Evolutionary conservation across 768 basidiomycete species (phyloP).

Genomic region (Hemileccinum impolitum): DNA sequence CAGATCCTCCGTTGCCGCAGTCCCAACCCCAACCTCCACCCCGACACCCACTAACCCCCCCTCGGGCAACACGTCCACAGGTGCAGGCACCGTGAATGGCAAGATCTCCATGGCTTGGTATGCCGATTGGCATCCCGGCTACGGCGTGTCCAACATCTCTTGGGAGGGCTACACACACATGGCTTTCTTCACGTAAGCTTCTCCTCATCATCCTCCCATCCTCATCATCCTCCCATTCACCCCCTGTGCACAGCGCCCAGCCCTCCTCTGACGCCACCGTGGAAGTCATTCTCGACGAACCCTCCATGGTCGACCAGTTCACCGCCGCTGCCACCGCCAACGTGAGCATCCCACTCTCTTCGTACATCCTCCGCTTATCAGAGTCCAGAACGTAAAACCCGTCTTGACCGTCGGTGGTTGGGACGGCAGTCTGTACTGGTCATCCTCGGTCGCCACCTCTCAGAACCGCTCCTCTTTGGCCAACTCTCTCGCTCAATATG

Average conservation of each 20-base stretch:
- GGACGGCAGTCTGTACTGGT: constrained; percentile 63
- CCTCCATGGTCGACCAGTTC: constrained; percentile 15
- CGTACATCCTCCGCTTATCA: too few relatives aligned
- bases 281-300: constrained; percentile 7
- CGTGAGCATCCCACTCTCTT: constrained; percentile 8
- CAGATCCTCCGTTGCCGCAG: constrained; percentile 1
- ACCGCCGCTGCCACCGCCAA: constrained; percentile 25
- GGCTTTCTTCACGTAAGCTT: constrained; percentile 56
- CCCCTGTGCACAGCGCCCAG: constrained; percentile 16
- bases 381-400: constrained; percentile 49
- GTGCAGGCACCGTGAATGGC: constrained; percentile 22
- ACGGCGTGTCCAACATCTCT: constrained; percentile 48
- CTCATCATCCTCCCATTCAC: background rate
- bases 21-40: constrained; percentile 1
- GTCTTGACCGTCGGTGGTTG: constrained; percentile 65
- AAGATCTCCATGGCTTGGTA: constrained; percentile 62
- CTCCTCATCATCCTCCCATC: rapidly evolving
- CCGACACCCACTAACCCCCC: background rate
- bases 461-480: constrained; percentile 58
- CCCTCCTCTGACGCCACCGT: constrained; percentile 16
- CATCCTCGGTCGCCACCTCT: constrained; percentile 50
- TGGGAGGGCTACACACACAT: constrained; percentile 69
- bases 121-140: constrained; percentile 59
- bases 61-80: constrained; percentile 14
- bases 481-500: constrained; percentile 48